Conservation (phyloP, 345 rosid species). For the Mangifera indica region DNA sequence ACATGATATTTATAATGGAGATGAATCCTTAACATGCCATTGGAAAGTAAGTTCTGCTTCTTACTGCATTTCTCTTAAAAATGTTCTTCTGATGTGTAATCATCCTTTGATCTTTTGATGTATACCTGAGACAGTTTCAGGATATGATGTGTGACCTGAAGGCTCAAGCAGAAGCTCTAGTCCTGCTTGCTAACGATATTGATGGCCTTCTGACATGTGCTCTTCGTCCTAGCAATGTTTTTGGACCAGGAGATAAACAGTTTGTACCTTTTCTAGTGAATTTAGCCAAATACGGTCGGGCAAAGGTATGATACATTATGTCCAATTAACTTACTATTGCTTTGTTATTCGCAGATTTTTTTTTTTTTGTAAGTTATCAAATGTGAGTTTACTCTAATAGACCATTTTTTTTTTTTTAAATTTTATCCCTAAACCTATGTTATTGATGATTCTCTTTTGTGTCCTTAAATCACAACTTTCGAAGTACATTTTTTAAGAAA, state of each 20-base stretch:
- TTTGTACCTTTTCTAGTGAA: constrained; percentile 56
- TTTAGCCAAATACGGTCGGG: constrained; percentile 76
- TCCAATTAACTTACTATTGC: background rate
- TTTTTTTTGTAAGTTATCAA: too few relatives aligned
- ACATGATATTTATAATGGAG: constrained; percentile 53
- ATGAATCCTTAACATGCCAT: constrained; percentile 61
- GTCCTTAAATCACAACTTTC: background rate
- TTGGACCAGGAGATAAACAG: constrained; percentile 80
- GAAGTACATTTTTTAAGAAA: background rate
- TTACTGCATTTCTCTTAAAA: constrained; percentile 9
- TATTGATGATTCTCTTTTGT: background rate
- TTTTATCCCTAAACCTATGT: background rate
- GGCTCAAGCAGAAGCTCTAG: constrained; percentile 86
- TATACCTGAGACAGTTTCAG: constrained; percentile 49
- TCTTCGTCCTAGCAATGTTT: constrained; percentile 85
- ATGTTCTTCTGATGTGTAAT: constrained; percentile 7
- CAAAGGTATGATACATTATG: constrained; percentile 54
- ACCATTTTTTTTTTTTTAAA: background rate
- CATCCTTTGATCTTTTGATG: constrained; percentile 23
- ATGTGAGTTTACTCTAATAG: background rate
- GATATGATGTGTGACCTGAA: constrained; percentile 72
- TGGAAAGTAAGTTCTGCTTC: constrained; percentile 50
- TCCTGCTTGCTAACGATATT: constrained; percentile 66
- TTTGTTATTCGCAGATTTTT: background rate
- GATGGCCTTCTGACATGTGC: constrained; percentile 87